These are phyloP conservation scores for Pseudozyma thailandica DNA, from an alignment of 1,284 basidiomycete species.

Conservation along the genomic window DNA sequence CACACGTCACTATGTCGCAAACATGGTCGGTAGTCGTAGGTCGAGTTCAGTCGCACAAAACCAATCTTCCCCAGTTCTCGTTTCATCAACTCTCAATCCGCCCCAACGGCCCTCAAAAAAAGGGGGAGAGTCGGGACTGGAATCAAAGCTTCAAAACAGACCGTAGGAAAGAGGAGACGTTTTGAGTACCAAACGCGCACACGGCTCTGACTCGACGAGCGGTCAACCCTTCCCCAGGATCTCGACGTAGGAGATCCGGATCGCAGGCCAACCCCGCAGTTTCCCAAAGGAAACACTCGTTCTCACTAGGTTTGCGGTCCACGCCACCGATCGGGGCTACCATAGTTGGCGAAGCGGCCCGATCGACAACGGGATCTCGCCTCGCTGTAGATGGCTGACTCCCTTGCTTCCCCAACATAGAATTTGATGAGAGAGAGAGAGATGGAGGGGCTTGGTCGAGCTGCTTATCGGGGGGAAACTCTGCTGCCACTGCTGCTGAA, in stretches of 20 bases:
- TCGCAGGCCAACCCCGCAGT: slow-evolving; percentile 51
- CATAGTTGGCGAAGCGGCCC: slow-evolving; percentile 32
- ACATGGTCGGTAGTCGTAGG: slow-evolving; percentile 3
- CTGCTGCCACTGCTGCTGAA: slow-evolving; percentile 27
- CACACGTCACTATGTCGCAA: slow-evolving; percentile 18
- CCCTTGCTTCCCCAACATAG: slow-evolving; percentile 29
- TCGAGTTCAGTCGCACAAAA: slow-evolving; percentile 47
- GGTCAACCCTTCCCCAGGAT: slow-evolving; percentile 47
- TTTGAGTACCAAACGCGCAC: slow-evolving; percentile 46
- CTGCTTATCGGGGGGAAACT: slow-evolving; percentile 19
- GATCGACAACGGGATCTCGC: slow-evolving; percentile 50
- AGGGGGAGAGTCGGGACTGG: too few species aligned
- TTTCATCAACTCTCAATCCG: slow-evolving; percentile 41
- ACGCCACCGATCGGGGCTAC: slow-evolving; percentile 40
- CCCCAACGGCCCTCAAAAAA: not conserved
- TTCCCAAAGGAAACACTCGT: slow-evolving; percentile 6
- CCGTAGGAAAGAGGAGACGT: slow-evolving; percentile 36
- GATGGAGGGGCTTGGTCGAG: slow-evolving; percentile 32
- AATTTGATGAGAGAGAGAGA: slow-evolving; percentile 22
- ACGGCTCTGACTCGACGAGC: slow-evolving; percentile 55
- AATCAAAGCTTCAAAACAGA: slow-evolving; percentile 39
- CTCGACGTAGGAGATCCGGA: slow-evolving; percentile 53
- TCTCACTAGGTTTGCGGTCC: slow-evolving; percentile 51
- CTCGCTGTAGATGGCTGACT: slow-evolving; percentile 46
- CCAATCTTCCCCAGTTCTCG: slow-evolving; percentile 22